These are phyloP conservation scores for Paramecium biaurelia DNA, from an alignment of 73 alveolate genomes.

Conservation along the genomic window DNA sequence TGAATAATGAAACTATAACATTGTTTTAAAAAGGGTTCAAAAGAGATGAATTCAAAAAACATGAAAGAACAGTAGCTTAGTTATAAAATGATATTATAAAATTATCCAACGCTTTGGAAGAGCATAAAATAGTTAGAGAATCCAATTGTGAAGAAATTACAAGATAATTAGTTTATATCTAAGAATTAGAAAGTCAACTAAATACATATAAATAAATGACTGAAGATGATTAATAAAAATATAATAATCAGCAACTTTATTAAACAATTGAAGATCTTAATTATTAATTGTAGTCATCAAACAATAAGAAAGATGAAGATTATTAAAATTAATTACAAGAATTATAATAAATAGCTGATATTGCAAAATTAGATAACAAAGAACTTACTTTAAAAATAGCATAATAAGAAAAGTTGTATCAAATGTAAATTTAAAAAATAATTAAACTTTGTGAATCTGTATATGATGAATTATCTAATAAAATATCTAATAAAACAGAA, in stretches of 20 bases:
- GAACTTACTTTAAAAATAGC: not conserved
- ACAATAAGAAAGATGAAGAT: not conserved
- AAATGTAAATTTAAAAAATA: not conserved
- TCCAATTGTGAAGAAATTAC: not conserved
- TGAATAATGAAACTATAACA: not conserved
- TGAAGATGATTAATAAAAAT: not conserved
- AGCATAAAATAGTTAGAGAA: slow-evolving; percentile 34
- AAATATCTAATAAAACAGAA: not conserved
- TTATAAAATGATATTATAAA: not conserved
- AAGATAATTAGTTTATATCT: not conserved
- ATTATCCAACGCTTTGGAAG: slow-evolving; percentile 8
- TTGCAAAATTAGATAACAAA: not conserved
- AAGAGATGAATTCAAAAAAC: slow-evolving; percentile 23
- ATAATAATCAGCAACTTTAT: not conserved
- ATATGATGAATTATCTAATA: slow-evolving; percentile 8
- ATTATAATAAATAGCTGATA: not conserved
- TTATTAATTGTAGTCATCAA: not conserved
- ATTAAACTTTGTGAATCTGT: not conserved
- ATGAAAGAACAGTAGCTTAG: slow-evolving; percentile 34
- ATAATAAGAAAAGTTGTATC: not conserved
- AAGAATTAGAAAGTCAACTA: not conserved
- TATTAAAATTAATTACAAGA: not conserved
- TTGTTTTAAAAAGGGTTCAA: slow-evolving; percentile 11
- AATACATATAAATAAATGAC: not conserved
- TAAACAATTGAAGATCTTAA: not conserved